Evolutionary conservation across 164 flowering plant genomes (phyloP), one percentile per base, ranked within the genome.

Genomic region (Tetracentron sinense): DNA sequence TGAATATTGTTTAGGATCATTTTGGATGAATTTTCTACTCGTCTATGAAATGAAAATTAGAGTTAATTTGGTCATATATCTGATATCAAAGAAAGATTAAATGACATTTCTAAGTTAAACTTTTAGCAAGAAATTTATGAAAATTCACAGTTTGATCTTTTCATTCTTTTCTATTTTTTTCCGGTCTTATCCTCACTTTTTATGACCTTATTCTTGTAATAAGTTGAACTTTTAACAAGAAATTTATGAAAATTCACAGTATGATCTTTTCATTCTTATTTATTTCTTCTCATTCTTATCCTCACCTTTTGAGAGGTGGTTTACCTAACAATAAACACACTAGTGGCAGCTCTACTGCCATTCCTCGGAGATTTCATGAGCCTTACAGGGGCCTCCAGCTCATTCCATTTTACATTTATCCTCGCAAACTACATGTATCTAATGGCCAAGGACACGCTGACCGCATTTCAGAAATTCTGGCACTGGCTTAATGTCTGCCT

Each of bases 331-430:
- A 20, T 85, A 42, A 88, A 67, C 74, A 87, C 96, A 2, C 60
- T 92, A 1, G 80, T 92, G 4, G 72, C 97, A 21, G 99, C 99
- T 23, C 72, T 85, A 25, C 68, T 95, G 65, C 99, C 99, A 12
- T 95, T 95, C 75, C 84, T 92, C 0, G 97, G 99, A 62, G 99
- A 95, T 78, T 92, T 95, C 77, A 84, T 86, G 97, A 95, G 97
- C 78, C 87, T 95, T 11, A 88, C 97, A 0, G 99, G 99, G 5
- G 96, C 99, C 14, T 47, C 88, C 62, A 88, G 97, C 88, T 87
- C 97, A 10, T 82, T 95, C 72, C 99, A 97, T 16, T 92, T 95
- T 16, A 95, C 99, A 17, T 95, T 95, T 53, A 86, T 95, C 48
- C 89, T 95, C 12, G 92, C 96, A 28, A 89, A 92, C 66, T 97